phyloP scores from a whole-genome alignment of 2,329 filamentous ascomycete species.

The Salinomyces thailandicus region DNA sequence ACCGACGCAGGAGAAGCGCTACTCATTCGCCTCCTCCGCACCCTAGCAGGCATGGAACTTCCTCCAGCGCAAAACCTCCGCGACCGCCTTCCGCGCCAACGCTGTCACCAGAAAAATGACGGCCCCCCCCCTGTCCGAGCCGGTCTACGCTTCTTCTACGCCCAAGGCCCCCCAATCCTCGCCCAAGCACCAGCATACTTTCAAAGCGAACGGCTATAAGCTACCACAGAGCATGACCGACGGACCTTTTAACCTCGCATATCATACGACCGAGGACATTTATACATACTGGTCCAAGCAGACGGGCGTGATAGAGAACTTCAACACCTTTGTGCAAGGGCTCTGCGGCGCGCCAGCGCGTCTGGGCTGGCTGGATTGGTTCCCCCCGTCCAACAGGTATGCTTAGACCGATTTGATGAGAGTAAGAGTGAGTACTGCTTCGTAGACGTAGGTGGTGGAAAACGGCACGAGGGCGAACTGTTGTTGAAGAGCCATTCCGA shows the following conservation, averaged over 20 bases:
- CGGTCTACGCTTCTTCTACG: slow-evolving; percentile 8
- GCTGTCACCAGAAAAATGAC: slow-evolving; percentile 8
- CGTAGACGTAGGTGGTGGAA: slow-evolving; percentile 12
- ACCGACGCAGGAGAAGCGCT: slow-evolving; percentile 4
- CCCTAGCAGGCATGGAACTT: slow-evolving; percentile 7
- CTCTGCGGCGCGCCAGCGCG: slow-evolving; percentile 8
- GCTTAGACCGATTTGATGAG: slow-evolving; percentile 8
- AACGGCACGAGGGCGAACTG: slow-evolving; percentile 8
- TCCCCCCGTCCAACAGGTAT: slow-evolving; percentile 9
- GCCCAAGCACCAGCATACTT: slow-evolving; percentile 9
- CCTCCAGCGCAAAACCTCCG: slow-evolving; percentile 2
- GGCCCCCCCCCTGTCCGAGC: slow-evolving; percentile 4
- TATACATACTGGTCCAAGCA: slow-evolving; percentile 11
- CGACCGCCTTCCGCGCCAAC: slow-evolving; percentile 1
- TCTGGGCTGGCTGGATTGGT: slow-evolving; percentile 8
- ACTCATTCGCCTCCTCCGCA: slow-evolving; percentile 5
- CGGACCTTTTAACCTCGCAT: slow-evolving; percentile 9
- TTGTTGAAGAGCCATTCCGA: slow-evolving; percentile 7
- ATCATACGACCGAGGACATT: slow-evolving; percentile 8
- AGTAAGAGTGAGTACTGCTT: slow-evolving; percentile 11
- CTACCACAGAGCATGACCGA: slow-evolving; percentile 6
- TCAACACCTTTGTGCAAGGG: slow-evolving; percentile 12
- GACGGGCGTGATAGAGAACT: slow-evolving; percentile 12
- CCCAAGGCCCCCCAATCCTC: slow-evolving; percentile 6
- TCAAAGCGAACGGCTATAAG: slow-evolving; percentile 7